Evolutionary conservation across 1,284 basidiomycete species (phyloP).

Genomic region (Porodaedalea pini): DNA sequence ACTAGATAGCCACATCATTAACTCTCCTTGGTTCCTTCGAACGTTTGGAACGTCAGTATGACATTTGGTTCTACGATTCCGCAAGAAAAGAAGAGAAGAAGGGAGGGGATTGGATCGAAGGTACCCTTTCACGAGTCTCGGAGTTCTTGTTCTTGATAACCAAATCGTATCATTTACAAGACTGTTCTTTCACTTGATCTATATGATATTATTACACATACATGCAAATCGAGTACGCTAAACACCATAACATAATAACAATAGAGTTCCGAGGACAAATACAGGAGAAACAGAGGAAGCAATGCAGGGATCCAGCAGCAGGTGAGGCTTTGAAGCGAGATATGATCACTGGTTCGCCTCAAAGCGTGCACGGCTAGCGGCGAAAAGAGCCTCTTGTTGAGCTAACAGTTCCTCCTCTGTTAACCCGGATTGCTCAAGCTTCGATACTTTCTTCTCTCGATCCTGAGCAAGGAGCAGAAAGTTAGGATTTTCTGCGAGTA

Average conservation of each 20-base stretch:
- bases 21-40: no score
- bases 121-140: no score
- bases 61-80: no score
- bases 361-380: constrained; percentile 77
- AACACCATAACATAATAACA: constrained; percentile 13
- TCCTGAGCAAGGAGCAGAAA: constrained; percentile 45
- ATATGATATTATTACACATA: constrained; percentile 9
- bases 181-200: no score
- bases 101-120: no score
- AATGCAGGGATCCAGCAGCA: not conserved
- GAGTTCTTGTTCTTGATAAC: no score
- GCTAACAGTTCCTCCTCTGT: constrained; percentile 87
- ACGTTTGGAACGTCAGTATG: no score
- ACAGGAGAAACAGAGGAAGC: not conserved
- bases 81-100: no score
- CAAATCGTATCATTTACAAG: no score
- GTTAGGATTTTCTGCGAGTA: not conserved
- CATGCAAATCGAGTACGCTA: constrained; percentile 12
- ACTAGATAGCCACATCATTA: no score
- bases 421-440: constrained; percentile 87
- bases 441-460: constrained; percentile 84
- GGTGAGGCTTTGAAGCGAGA: not conserved
- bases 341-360: constrained; percentile 47
- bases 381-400: constrained; percentile 90
- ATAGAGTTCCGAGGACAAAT: constrained; percentile 7